Base-by-base conservation (phyloP, 2,329 filamentous ascomycete species). In the Albifimbria verrucaria region DNA sequence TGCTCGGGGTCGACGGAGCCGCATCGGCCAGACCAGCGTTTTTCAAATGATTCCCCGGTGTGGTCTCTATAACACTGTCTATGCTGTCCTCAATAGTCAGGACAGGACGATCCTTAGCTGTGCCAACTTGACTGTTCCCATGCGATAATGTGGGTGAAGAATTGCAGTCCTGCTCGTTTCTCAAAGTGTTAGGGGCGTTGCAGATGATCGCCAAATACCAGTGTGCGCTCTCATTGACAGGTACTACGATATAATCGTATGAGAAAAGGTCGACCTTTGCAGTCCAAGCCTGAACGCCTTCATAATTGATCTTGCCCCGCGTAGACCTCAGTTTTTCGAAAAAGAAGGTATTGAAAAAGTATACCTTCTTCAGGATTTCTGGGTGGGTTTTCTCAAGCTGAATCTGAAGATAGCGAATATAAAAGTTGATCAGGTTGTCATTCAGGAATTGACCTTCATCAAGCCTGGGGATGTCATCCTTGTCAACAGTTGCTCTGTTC, bases 151-250 rank as follows among this genome's bases (percentile, higher is more conserved):
- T 22, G 9, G 10, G 15, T 23, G 53, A 26, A 7, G 24, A 46
- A 22, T 58, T 50, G 22, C 57, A 50, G 7, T 55, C 53, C 17
- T 49, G 25, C n/a, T 52, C 45, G 21, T 52, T 42, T 21, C 57
- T 67, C 7, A 83, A 64, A 21, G 94, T 77, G 49, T 80, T 85
- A 3, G 84, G 81, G 2, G 93, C 80, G 63, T 99, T 96, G 79
- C 91, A 96, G 50, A 99, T 93, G 52, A 99, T 93, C 15, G 91
- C 92, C 59, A 97, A 76, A 70, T 94, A 97, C 94, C 95, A 99
- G 69, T 99, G 94, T 1, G 78, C 73, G 59, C 84, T 77, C 65
- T 97, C 89, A 62, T 96, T 95, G 67, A 99, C 90, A 0, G 94
- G 94, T 7, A 99, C 88, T 11, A 97, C 80, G 54, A 97, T 86